Percentiles rank a stretch among this genome's conserved stretches.
phyloP scores from a whole-genome alignment of 345 rosid genomes.

The Eucalyptus leucophloia region DNA sequence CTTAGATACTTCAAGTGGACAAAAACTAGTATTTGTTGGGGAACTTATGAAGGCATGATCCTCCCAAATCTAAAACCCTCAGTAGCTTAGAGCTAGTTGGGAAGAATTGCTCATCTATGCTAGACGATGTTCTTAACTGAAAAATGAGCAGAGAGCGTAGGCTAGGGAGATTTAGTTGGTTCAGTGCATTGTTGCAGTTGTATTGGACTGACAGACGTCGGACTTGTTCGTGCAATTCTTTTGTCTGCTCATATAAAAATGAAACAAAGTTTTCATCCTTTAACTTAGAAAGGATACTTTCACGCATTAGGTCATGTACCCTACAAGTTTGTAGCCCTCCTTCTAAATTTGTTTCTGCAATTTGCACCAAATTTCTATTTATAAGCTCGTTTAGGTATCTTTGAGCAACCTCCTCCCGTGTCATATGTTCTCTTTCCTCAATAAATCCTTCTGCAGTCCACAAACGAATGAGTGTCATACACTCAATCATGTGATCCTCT shows the following conservation, averaged over 20 bases:
- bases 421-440: not conserved
- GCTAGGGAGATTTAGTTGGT: not conserved
- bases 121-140: not conserved
- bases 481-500: too few species aligned
- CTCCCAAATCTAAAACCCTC: not conserved
- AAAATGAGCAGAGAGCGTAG: not conserved
- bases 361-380: not conserved
- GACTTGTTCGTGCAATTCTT: not conserved
- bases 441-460: not conserved
- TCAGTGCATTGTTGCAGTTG: not conserved
- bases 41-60: not conserved
- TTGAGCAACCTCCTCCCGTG: not conserved
- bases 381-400: not conserved
- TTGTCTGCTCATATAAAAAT: not conserved
- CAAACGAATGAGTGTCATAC: not conserved
- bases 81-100: not conserved
- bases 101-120: not conserved
- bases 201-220: not conserved
- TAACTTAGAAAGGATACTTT: not conserved
- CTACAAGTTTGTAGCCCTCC: not conserved
- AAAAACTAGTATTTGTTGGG: not conserved
- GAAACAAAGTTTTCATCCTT: not conserved
- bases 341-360: not conserved
- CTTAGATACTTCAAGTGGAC: not conserved
- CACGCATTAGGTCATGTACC: not conserved